Evolutionary conservation across 2,329 filamentous ascomycete species (phyloP), one percentile per base, ranked within the genome.

Genomic region (Penicillium sp.): DNA sequence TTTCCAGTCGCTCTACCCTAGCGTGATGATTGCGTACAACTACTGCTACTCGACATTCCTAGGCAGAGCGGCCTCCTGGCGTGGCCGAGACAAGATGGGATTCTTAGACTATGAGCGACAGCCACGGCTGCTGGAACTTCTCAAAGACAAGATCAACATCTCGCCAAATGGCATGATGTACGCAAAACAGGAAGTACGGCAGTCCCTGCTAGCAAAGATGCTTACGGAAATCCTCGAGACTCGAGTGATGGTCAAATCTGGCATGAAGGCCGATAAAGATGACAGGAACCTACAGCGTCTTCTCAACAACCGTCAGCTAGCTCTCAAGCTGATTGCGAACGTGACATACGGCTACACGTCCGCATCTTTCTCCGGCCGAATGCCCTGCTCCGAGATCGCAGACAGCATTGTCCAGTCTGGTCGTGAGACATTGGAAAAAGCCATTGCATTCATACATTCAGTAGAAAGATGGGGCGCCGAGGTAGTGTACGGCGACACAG

Each of bases 1-100:
- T 75, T 99, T 99, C 62, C 93, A 98, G 70, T 96, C 92, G 58
- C 78, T 99, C 48, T 99, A 99, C 64, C 95, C 95, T 0, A 97
- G 93, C 74, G 88, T 98, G 59, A 97, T 99, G 92, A 98, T 99
- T 70, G 95, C 95, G 0, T 98, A 99, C 79, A 99, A 99, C 69
- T 95, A 97, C 71, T 99, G 95, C 77, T 99, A 99, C 71, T 98
- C 95, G 0, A 99, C 95, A 0, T 99, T 93, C 66, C 81, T 98
- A 0, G 95, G 95, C 0, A 86, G 95, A 29, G 87, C 96, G 39
- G 85, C 87, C 27, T 86, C 87, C 65, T 97, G 93, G 93, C 86
- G 92, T n/a, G 93, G 92, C 2, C 87, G 85, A 29, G 93, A 92
- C 78, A 96, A 98, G 76, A 92, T 99, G 89, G 95, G 95, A 0